Base-by-base conservation (phyloP, 1,284 basidiomycete species). In the Peniophora sp. region DNA sequence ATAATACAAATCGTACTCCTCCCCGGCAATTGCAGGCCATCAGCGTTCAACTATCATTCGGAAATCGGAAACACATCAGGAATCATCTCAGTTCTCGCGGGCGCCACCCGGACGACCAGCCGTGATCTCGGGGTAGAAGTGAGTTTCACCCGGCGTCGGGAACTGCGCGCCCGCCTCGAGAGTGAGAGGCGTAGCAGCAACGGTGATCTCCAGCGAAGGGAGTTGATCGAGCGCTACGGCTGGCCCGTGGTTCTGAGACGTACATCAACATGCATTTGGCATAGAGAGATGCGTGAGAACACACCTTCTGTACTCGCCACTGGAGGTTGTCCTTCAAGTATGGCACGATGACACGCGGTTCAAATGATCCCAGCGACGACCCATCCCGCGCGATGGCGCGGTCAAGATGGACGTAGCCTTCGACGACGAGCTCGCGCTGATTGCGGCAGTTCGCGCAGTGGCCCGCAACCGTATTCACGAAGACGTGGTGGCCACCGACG, bases 401-500 rank as follows among this genome's bases (percentile, higher is more conserved):
- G 48, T 71, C 71, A 36, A 78, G 62, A 54, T 73, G 69, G n/a
- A 79, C 69, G 64, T 83, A 81, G 6, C 80, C 79, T 62, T 82
- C 75, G 47, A 70, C 64, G 37, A 74, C 59, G n/a, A 41, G 15
- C 34, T 69, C 64, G 1, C 52, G 55, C 48, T 68, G 61, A 12
- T 52, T 55, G 12, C 58, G 60, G 57, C 74, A 76, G 56, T 73
- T 74, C 17, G 60, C 65, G 54, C 73, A 74, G 6, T 60, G 60
- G 11, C 61, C 63, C 3, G 69, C 56, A n/a, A 56, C 51, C 48
- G 60, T 62, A 50, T 71, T 73, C 24, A 71, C 70, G 53, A 45
- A 45, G 20, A 24, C 18, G 43, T 45, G 43, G n/a, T 24, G 18
- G 6, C n/a, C 43, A n/a, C 43, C 43, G 10, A 45, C 43, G 43